Conservation (phyloP, 768 basidiomycete species). For the Amyloporia xantha region DNA sequence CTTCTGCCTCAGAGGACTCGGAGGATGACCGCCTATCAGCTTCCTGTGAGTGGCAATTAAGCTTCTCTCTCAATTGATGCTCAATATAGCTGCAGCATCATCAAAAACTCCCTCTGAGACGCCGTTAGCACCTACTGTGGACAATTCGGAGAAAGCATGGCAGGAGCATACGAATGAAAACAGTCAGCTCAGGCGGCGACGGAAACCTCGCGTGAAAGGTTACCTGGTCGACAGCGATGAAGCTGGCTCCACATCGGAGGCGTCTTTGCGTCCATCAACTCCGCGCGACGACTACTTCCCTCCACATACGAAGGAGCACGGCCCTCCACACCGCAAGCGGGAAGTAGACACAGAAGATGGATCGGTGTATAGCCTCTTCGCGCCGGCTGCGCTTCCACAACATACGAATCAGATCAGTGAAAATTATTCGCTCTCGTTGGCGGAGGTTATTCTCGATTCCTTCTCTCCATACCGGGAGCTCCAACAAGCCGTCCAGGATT, state of each 20-base stretch:
- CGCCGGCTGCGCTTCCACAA: constrained; percentile 10
- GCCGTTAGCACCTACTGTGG: constrained; percentile 8
- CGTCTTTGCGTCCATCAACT: constrained; percentile 6
- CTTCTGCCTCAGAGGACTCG: no score
- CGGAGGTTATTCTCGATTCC: constrained; percentile 28
- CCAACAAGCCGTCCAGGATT: constrained; percentile 35
- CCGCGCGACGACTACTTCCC: constrained; percentile 13
- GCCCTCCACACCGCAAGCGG: no score
- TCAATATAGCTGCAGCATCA: no score
- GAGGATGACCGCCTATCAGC: constrained; percentile 1
- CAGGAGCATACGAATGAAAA: not conserved
- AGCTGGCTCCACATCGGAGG: constrained; percentile 17
- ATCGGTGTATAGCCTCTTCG: not conserved
- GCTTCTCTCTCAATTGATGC: no score
- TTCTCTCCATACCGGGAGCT: constrained; percentile 57
- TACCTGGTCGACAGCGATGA: constrained; percentile 35
- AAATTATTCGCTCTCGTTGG: constrained; percentile 20
- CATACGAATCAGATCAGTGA: constrained; percentile 19
- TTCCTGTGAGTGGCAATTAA: constrained; percentile 3
- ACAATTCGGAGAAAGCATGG: not conserved
- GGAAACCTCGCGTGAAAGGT: constrained; percentile 30
- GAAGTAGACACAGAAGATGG: no score
- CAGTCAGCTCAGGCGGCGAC: constrained; percentile 9
- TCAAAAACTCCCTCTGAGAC: constrained; percentile 10
- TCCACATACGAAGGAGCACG: no score